Base-by-base conservation (phyloP, 2,329 filamentous ascomycete genomes). In the Neonectria magnoliae region DNA sequence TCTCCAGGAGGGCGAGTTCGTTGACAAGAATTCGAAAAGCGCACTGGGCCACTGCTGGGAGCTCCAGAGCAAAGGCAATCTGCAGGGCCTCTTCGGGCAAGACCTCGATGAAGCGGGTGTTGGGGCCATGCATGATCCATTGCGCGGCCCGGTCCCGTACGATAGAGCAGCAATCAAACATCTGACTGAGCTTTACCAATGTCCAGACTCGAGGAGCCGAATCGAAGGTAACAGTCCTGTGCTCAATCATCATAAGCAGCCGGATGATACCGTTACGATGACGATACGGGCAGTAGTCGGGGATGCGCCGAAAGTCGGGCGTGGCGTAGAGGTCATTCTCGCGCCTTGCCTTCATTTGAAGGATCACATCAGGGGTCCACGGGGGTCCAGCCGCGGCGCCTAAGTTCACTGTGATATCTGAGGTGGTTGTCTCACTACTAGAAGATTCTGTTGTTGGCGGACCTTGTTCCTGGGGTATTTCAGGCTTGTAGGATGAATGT, bases 201-300 rank as follows among this genome's bases (percentile, higher is more conserved):
- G 90, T 92, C 83, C 88, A 92, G 41, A 91, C 78, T 14, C 90
- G 88, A 11, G 85, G 82, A 0, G 90, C 90, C 0, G 90, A 91
- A 75, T 92, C 86, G 14, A 93, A 75, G 1, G 81, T 79, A 0
- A 88, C 81, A 31, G 83, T 78, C 3, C 84, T 80, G 2, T 85
- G 85, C 66, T 87, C 82, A 44, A 92, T 83, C 11, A 85, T 81
- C 69, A 87, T 82, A 4, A 93, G 79, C 0, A 93, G 78, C 1
- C 89, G 83, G 50, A 91, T 82, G 36, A 96, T 87, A 20, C 85
- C 85, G 29, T 85, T 85, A 13, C 87, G 81, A 72, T 93, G 90
- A 3, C 90, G 86, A 8, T 88, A 78, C 1, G 85, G 83, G 51
- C 88, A 91, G 74, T 93, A 93, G 67, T 91, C 89, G 1, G 79